Conservation (phyloP, 2,329 filamentous ascomycete genomes). For the Penicillium sp. region DNA sequence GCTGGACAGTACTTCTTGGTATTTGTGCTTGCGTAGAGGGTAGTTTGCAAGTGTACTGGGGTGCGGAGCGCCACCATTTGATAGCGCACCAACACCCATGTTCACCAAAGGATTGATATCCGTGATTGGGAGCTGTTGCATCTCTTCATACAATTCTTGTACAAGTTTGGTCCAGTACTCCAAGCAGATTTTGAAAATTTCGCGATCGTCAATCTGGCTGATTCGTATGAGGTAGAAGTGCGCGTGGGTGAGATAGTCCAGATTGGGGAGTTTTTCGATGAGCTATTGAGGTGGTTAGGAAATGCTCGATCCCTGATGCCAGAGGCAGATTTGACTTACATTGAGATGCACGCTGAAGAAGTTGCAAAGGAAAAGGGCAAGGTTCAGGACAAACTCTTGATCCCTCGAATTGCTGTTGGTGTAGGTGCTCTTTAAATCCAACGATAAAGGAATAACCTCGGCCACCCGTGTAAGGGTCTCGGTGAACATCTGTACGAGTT, state of each 20-base stretch:
- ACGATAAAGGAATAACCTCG: slow-evolving; percentile 82
- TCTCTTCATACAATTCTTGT: slow-evolving; percentile 96
- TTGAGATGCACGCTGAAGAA: slow-evolving; percentile 93
- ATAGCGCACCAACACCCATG: slow-evolving; percentile 66
- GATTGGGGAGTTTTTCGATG: slow-evolving; percentile 92
- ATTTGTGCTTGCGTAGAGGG: slow-evolving; percentile 95
- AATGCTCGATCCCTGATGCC: slow-evolving; percentile 17
- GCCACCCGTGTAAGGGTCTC: slow-evolving; percentile 90
- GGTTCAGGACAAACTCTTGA: slow-evolving; percentile 95
- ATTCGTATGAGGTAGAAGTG: slow-evolving; percentile 98
- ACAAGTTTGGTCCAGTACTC: slow-evolving; percentile 99
- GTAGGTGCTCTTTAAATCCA: slow-evolving; percentile 90
- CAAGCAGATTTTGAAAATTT: slow-evolving; percentile 98
- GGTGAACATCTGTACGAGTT: slow-evolving; percentile 97
- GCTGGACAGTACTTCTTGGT: slow-evolving; percentile 88
- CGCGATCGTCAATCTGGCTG: slow-evolving; percentile 95
- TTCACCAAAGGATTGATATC: slow-evolving; percentile 86
- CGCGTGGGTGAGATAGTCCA: slow-evolving; percentile 89
- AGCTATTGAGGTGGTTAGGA: slow-evolving; percentile 50
- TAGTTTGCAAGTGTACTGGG: slow-evolving; percentile 82
- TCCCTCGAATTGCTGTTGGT: slow-evolving; percentile 86
- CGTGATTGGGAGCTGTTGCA: slow-evolving; percentile 91
- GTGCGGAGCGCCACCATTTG: slow-evolving; percentile 79
- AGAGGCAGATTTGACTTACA: slow-evolving; percentile 46
- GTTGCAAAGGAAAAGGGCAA: slow-evolving; percentile 93